phyloP scores from a whole-genome alignment of 768 basidiomycete species.

The Melanogaster broomeanus region DNA sequence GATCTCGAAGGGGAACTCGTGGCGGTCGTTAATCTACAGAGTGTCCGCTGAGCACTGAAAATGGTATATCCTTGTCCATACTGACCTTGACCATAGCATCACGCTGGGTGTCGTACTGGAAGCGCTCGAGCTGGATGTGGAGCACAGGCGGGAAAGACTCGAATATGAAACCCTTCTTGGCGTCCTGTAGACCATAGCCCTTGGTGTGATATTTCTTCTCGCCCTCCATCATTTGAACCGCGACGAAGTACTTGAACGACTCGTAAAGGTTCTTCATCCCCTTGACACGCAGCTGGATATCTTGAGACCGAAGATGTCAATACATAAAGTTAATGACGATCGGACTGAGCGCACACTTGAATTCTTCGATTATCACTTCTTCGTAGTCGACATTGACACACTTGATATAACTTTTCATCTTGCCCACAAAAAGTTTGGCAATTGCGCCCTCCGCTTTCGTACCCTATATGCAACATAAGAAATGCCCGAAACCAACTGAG shows the following conservation, averaged over 20 bases:
- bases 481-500: too few relatives aligned
- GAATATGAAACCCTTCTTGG: slow-evolving; percentile 99
- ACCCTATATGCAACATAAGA: too few relatives aligned
- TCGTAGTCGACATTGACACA: slow-evolving; percentile 95
- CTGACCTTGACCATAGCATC: too few relatives aligned
- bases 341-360: slow-evolving; percentile 93
- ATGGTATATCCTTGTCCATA: too few relatives aligned
- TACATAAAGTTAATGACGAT: neutral
- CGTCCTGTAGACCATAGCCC: slow-evolving; percentile 94
- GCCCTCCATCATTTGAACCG: too few relatives aligned
- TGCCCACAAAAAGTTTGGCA: too few relatives aligned
- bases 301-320: slow-evolving; percentile 40
- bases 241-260: too few relatives aligned
- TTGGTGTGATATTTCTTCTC: slow-evolving; percentile 99
- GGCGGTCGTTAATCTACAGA: too few relatives aligned
- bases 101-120: slow-evolving; percentile 98
- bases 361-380: slow-evolving; percentile 91
- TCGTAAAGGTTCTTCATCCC: slow-evolving; percentile 99
- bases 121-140: slow-evolving; percentile 98
- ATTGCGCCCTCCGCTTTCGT: too few relatives aligned
- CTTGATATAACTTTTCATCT: too few relatives aligned
- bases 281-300: slow-evolving; percentile 98
- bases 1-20: slow-evolving; percentile 97
- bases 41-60: too few relatives aligned
- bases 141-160: too few relatives aligned